A percentile compares a stretch with the other conserved stretches of the same genome.
phyloP scores from a whole-genome alignment of 2,329 filamentous ascomycete species.

The Fonsecaea multimorphosa region DNA sequence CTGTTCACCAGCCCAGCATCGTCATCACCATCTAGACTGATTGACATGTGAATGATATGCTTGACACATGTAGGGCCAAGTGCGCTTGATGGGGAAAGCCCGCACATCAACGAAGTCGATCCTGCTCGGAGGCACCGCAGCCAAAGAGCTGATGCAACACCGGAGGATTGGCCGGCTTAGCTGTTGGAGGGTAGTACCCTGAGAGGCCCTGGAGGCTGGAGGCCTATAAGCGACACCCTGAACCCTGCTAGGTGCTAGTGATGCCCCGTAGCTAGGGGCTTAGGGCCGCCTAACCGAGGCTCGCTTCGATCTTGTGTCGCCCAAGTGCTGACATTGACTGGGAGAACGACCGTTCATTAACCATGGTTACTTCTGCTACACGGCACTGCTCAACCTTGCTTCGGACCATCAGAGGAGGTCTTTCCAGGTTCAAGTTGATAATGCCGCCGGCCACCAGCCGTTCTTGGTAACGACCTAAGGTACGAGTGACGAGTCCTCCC shows the following conservation, averaged over 20 bases:
- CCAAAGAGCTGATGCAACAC: background rate
- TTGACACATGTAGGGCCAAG: background rate
- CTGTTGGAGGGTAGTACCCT: background rate
- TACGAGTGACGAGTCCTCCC: too few relatives aligned
- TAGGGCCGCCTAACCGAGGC: conserved; percentile 10
- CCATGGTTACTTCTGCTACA: background rate
- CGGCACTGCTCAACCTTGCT: background rate
- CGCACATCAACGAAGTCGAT: background rate
- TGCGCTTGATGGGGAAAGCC: conserved; percentile 6
- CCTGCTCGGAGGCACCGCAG: conserved; percentile 4
- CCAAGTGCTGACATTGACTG: conserved; percentile 4
- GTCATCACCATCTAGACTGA: background rate
- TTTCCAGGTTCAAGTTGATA: too few relatives aligned
- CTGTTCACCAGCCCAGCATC: background rate
- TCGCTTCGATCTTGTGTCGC: conserved; percentile 23
- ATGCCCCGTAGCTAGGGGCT: background rate
- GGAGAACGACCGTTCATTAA: background rate
- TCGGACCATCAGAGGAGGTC: background rate
- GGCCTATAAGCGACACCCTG: background rate
- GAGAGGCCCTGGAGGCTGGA: background rate
- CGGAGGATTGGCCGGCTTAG: background rate
- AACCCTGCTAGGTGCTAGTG: background rate
- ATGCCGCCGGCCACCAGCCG: background rate
- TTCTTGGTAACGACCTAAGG: background rate
- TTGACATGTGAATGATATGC: background rate